Conservation (phyloP, 305 asterid genomes). For the Solanum hybrid region DNA sequence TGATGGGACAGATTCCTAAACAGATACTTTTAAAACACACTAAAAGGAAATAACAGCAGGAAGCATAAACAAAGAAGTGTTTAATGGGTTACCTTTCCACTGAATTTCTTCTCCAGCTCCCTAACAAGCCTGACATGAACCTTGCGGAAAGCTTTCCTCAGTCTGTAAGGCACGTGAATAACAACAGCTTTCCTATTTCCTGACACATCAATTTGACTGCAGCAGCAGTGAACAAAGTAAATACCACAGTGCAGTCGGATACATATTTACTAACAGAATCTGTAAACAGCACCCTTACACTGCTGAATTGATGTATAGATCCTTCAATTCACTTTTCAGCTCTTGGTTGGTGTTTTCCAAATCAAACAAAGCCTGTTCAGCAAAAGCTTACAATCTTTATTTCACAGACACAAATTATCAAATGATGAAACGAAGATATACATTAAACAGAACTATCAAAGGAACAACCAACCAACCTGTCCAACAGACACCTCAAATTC, state of each 20-base stretch:
- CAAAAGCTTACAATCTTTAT: neutral
- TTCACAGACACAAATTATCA: neutral
- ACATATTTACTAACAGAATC: neutral
- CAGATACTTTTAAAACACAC: neutral
- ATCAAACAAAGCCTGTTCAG: constrained; percentile 56
- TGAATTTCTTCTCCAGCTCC: constrained; percentile 83
- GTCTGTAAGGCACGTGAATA: constrained; percentile 67
- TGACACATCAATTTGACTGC: constrained; percentile 63
- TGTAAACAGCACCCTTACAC: constrained; percentile 21
- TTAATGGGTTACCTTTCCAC: constrained; percentile 51
- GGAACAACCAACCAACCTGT: constrained; percentile 29
- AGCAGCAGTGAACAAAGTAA: neutral
- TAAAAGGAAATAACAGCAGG: neutral
- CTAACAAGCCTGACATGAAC: constrained; percentile 67
- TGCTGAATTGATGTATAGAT: constrained; percentile 74
- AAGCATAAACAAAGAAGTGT: neutral
- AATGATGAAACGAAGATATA: neutral
- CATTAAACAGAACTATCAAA: neutral
- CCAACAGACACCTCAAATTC: constrained; percentile 76
- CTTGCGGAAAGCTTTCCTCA: constrained; percentile 81
- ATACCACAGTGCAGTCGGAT: neutral
- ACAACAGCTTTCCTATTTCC: constrained; percentile 76
- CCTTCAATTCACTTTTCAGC: constrained; percentile 67
- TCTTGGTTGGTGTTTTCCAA: constrained; percentile 73
- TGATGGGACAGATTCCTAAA: neutral